A percentile compares a stretch with the other conserved stretches of the same genome.
Conservation (phyloP, 805 yeast genomes). For the Ogataea kodamae region DNA sequence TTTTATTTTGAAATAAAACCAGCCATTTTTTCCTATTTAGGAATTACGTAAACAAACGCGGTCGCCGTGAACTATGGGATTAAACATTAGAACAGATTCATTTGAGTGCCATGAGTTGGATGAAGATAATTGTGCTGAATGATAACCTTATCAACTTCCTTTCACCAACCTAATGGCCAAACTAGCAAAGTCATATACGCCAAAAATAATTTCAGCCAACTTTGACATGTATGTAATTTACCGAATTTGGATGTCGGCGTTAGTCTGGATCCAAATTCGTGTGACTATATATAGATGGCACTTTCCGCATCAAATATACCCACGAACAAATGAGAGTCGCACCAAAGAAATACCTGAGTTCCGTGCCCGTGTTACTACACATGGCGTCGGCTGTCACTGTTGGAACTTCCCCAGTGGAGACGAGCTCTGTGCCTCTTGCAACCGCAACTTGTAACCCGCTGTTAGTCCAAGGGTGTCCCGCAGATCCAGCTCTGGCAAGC, state of each 20-base stretch:
- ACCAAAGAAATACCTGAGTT: no score
- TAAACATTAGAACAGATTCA: no score
- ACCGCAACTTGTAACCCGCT: slow-evolving; percentile 34
- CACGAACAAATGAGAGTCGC: no score
- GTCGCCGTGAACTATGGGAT: no score
- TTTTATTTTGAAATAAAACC: slow-evolving; percentile 14
- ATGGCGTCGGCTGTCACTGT: slow-evolving; percentile 8
- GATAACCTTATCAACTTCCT: no score
- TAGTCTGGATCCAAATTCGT: slow-evolving; percentile 5
- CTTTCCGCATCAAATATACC: no score
- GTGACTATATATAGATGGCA: slow-evolving; percentile 11
- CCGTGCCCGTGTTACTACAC: slow-evolving; percentile 4
- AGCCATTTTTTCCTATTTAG: slow-evolving; percentile 20
- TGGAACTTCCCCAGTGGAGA: slow-evolving; percentile 12
- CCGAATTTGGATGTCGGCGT: slow-evolving; percentile 11
- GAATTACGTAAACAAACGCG: slow-evolving; percentile 14
- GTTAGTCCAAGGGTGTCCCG: slow-evolving; percentile 26
- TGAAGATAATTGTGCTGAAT: no score
- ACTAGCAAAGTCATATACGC: no score
- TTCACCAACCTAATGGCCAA: no score
- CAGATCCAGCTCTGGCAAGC: slow-evolving; percentile 61
- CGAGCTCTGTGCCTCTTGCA: slow-evolving; percentile 13
- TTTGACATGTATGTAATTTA: slow-evolving; percentile 9
- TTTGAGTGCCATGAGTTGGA: no score
- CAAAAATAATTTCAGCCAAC: no score